Percentiles rank a stretch among this genome's conserved stretches.
phyloP scores from a whole-genome alignment of 129 eudicot species.

The Centrapalus pauciflorus region DNA sequence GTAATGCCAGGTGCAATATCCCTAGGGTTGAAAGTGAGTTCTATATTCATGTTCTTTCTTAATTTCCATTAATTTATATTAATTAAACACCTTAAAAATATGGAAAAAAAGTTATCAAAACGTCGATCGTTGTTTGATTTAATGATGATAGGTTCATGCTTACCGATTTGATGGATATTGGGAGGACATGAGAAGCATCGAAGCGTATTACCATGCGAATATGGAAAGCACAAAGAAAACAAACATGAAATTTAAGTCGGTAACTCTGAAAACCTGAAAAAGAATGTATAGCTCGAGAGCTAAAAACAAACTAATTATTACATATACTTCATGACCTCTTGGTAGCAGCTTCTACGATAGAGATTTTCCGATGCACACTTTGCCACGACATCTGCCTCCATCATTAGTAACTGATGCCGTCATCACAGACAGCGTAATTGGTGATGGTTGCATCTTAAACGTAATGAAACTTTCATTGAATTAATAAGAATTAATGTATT shows the following conservation, averaged over 20 bases:
- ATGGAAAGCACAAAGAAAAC: constrained; percentile 69
- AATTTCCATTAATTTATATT: neutral
- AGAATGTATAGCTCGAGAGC: constrained; percentile 2
- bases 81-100: too few relatives aligned
- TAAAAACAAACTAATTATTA: constrained; percentile 25
- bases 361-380: constrained; percentile 72
- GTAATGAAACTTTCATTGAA: constrained; percentile 38
- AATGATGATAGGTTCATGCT: constrained; percentile 52
- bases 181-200: constrained; percentile 88
- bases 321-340: constrained; percentile 23
- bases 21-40: constrained; percentile 82
- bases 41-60: neutral
- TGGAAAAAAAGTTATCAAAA: neutral
- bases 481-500: neutral
- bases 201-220: constrained; percentile 74
- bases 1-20: constrained; percentile 86
- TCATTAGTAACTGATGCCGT: constrained; percentile 62
- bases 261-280: constrained; percentile 20
- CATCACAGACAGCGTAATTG: constrained; percentile 72
- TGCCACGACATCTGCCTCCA: constrained; percentile 87
- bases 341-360: constrained; percentile 73
- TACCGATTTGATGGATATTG: constrained; percentile 72
- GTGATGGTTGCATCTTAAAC: constrained; percentile 86
- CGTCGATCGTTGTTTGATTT: constrained; percentile 11
- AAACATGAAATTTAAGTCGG: constrained; percentile 65